Conservation (phyloP, 2,329 filamentous ascomycete genomes). For the Rhinocladiella mackenziei region DNA sequence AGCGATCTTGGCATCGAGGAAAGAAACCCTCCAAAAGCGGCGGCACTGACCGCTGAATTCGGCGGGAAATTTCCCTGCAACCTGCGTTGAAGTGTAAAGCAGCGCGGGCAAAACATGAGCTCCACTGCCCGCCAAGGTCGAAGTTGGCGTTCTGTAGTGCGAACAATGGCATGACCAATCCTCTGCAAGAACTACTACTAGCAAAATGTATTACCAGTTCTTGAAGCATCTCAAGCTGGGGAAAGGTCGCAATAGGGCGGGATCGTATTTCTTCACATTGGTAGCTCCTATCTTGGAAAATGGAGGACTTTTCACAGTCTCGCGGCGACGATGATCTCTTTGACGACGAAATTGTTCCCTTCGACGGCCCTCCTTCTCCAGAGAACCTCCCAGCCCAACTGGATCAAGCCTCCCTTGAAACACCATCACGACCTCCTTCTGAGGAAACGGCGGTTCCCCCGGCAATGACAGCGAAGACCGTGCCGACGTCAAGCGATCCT, state of each 20-base stretch:
- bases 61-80: no score
- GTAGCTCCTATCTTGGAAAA: slow-evolving; percentile 12
- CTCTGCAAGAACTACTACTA: no score
- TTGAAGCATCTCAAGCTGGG: no score
- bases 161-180: no score
- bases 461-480: background rate
- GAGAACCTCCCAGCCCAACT: slow-evolving; percentile 23
- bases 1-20: background rate
- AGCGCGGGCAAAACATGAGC: no score
- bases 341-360: slow-evolving; percentile 49
- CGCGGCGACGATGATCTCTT: slow-evolving; percentile 49
- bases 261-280: no score
- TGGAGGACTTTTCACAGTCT: slow-evolving; percentile 50
- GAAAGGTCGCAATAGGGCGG: no score
- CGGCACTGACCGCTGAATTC: background rate
- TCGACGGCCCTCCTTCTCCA: slow-evolving; percentile 34
- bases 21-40: background rate
- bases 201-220: no score
- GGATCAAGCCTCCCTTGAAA: slow-evolving; percentile 20
- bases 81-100: no score
- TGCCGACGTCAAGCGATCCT: slow-evolving; percentile 1
- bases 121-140: no score
- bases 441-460: no score
- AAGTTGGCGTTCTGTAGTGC: no score
- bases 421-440: slow-evolving; percentile 7